Evolutionary conservation across 768 basidiomycete species (phyloP).

Genomic region (Plicaturopsis crispa): DNA sequence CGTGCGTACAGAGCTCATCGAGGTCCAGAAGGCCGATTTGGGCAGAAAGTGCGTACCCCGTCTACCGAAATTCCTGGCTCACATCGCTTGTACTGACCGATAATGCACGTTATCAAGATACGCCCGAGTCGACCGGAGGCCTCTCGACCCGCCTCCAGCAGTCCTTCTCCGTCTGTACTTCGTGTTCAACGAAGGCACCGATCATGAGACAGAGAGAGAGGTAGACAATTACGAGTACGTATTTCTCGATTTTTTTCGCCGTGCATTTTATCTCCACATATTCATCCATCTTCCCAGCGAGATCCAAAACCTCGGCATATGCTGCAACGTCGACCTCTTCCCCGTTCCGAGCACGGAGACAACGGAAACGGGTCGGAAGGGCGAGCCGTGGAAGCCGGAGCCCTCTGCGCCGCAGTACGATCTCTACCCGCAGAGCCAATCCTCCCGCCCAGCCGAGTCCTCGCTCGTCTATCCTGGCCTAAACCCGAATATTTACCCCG

Average conservation of each 20-base stretch:
- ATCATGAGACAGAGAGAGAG: slow-evolving; percentile 33
- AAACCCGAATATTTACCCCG: slow-evolving; percentile 6
- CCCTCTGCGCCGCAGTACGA: too few species aligned
- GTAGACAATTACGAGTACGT: slow-evolving; percentile 40
- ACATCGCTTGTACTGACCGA: too few species aligned
- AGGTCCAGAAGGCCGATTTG: slow-evolving; percentile 58
- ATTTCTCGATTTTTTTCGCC: slow-evolving; percentile 1
- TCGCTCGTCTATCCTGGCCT: not conserved
- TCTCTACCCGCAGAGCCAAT: too few species aligned
- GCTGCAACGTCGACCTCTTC: slow-evolving; percentile 76
- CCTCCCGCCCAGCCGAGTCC: not conserved
- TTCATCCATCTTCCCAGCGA: slow-evolving; percentile 34
- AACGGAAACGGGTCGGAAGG: not conserved
- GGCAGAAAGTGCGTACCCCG: slow-evolving; percentile 50
- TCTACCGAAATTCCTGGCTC: slow-evolving; percentile 1
- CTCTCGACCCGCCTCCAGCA: slow-evolving; percentile 62
- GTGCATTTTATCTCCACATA: not conserved
- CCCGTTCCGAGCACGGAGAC: slow-evolving; percentile 34
- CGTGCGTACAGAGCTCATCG: slow-evolving; percentile 45
- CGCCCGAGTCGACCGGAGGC: slow-evolving; percentile 53
- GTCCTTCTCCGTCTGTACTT: slow-evolving; percentile 44
- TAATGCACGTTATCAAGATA: slow-evolving; percentile 35
- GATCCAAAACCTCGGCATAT: slow-evolving; percentile 53
- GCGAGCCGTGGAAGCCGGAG: too few species aligned
- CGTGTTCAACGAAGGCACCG: slow-evolving; percentile 33